These are phyloP conservation scores for Phytophthora podocarpi DNA, from an alignment of 352 stramenopile species.

Conservation along the genomic window DNA sequence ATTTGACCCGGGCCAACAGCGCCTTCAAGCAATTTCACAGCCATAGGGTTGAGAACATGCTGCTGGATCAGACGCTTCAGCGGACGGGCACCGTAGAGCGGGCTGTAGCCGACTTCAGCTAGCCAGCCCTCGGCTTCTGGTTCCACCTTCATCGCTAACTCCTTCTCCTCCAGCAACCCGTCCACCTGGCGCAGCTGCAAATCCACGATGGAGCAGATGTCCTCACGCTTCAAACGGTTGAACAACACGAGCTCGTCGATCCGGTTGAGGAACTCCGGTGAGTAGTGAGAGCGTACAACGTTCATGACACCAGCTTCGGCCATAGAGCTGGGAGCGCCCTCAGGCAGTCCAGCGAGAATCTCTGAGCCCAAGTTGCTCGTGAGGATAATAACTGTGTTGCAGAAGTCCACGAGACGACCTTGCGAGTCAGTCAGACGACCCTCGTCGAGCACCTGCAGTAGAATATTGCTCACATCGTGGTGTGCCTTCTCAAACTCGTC, in stretches of 20 bases:
- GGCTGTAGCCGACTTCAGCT: conserved; percentile 94
- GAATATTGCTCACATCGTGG: conserved; percentile 96
- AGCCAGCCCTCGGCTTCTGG: conserved; percentile 93
- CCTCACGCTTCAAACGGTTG: conserved; percentile 91
- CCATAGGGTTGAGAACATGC: conserved; percentile 95
- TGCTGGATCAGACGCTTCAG: conserved; percentile 97
- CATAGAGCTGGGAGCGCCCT: conserved; percentile 52
- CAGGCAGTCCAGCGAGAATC: conserved; percentile 65
- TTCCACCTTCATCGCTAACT: conserved; percentile 91
- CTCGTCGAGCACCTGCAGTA: conserved; percentile 92
- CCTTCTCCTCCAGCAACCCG: conserved; percentile 89
- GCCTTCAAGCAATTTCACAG: conserved; percentile 89
- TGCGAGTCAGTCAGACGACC: conserved; percentile 96
- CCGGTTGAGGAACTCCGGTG: conserved; percentile 98
- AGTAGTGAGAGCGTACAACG: conserved; percentile 93
- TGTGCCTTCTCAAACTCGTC: conserved; percentile 99
- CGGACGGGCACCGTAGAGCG: conserved; percentile 95
- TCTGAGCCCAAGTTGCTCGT: conserved; percentile 97
- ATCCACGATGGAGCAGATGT: conserved; percentile 95
- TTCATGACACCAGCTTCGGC: conserved; percentile 89
- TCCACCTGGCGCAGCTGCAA: conserved; percentile 94
- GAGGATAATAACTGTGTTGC: conserved; percentile 98
- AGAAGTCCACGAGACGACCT: conserved; percentile 95
- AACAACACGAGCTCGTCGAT: conserved; percentile 99
- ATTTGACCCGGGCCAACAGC: conserved; percentile 80